Conservation (phyloP, 768 basidiomycete genomes). For the Boletus pseudo-olivaceus region DNA sequence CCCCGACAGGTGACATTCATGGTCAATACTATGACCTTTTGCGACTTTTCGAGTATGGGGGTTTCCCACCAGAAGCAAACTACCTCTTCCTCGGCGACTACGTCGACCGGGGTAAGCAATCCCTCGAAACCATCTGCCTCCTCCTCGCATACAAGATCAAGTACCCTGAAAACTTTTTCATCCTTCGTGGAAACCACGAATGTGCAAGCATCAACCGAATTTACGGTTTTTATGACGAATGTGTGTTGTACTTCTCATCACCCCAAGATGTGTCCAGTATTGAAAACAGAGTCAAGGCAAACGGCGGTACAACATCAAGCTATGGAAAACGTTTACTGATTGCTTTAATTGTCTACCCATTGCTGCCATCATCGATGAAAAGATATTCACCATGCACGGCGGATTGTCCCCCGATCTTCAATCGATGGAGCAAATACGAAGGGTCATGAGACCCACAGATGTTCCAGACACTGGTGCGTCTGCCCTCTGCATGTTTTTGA, state of each 20-base stretch:
- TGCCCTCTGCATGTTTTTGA: neutral
- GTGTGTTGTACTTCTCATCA: constrained; percentile 46
- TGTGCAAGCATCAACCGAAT: constrained; percentile 99
- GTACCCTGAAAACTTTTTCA: constrained; percentile 99
- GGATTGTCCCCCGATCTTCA: constrained; percentile 96
- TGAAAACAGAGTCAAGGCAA: constrained; percentile 63
- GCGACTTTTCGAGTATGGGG: constrained; percentile 97
- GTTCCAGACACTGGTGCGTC: constrained; percentile 92
- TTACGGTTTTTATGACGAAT: constrained; percentile 99
- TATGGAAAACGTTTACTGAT: constrained; percentile 99
- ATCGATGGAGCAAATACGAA: constrained; percentile 99
- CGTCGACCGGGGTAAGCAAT: constrained; percentile 98
- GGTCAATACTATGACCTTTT: constrained; percentile 99
- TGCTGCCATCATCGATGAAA: constrained; percentile 99
- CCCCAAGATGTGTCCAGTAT: neutral
- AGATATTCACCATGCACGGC: constrained; percentile 99
- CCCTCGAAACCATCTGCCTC: constrained; percentile 98
- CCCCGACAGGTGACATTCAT: constrained; percentile 84
- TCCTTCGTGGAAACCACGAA: constrained; percentile 97
- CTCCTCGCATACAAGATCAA: constrained; percentile 99
- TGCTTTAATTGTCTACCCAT: constrained; percentile 99
- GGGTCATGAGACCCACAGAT: constrained; percentile 98
- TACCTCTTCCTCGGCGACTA: constrained; percentile 99
- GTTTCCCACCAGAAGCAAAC: constrained; percentile 99
- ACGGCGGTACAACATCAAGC: constrained; percentile 99